Evolutionary conservation across 2,329 filamentous ascomycete species (phyloP).

Genomic region (Magnaporthiopsis rhizophila): DNA sequence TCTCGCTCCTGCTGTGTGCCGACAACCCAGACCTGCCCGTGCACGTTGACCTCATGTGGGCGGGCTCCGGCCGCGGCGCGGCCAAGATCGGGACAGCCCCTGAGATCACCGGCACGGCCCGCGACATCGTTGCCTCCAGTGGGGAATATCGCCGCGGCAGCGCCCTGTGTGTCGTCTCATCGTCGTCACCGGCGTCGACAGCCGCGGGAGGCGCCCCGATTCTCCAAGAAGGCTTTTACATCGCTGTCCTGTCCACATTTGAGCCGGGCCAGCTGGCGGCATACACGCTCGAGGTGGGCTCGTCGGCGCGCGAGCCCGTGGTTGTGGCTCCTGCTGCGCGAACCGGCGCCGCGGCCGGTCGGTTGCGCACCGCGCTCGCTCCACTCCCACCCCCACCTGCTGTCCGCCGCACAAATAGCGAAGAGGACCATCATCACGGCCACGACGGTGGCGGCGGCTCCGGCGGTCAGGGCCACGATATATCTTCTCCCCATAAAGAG

Average conservation of each 20-base stretch:
- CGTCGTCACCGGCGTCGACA: conserved; percentile 19
- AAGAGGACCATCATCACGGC: not conserved
- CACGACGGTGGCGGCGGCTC: too few relatives aligned
- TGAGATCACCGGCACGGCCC: conserved; percentile 27
- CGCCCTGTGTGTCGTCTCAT: conserved; percentile 51
- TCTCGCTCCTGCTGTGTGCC: conserved; percentile 70
- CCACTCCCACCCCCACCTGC: conserved; percentile 31
- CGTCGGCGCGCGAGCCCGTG: conserved; percentile 48
- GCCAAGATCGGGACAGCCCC: conserved; percentile 44
- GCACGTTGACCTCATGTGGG: conserved; percentile 79
- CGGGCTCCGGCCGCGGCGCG: conserved; percentile 38
- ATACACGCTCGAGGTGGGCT: conserved; percentile 64
- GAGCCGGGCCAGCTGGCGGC: conserved; percentile 67
- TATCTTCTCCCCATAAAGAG: not conserved
- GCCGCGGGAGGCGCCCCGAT: conserved; percentile 17
- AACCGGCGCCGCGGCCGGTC: conserved; percentile 62
- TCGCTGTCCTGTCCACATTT: conserved; percentile 84
- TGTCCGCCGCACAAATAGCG: not conserved
- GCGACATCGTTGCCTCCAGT: conserved; percentile 74
- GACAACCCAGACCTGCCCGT: conserved; percentile 60
- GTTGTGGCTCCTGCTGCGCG: conserved; percentile 50
- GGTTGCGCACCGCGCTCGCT: conserved; percentile 53
- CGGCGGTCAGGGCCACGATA: not conserved
- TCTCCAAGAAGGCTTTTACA: conserved; percentile 70
- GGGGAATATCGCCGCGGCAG: conserved; percentile 83